phyloP scores from a whole-genome alignment of 2,329 filamentous ascomycete genomes.

The Colletotrichum paranaense region DNA sequence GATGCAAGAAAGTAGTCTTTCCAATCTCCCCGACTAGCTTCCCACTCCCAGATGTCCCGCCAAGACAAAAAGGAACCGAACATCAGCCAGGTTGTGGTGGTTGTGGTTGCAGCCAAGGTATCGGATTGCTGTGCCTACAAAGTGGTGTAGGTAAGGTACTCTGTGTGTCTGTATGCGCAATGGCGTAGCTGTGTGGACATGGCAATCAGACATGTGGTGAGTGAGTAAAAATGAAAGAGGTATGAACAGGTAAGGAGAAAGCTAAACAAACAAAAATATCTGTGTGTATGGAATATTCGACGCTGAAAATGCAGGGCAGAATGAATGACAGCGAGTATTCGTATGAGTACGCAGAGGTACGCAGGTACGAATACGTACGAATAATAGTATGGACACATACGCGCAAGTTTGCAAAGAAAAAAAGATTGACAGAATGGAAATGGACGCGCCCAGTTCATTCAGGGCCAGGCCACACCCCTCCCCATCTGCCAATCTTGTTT shows the following conservation, averaged over 20 bases:
- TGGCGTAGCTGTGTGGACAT: neutral
- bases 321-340: neutral
- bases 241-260: neutral
- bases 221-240: neutral
- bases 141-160: too few relatives aligned
- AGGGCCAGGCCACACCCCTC: neutral
- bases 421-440: neutral
- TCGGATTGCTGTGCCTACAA: neutral
- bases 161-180: neutral
- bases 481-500: conserved; percentile 15
- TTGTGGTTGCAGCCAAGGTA: too few relatives aligned
- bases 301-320: neutral
- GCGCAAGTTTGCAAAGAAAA: neutral
- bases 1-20: neutral
- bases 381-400: neutral
- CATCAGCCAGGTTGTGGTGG: neutral
- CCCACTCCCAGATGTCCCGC: neutral
- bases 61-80: neutral
- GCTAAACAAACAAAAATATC: too few relatives aligned
- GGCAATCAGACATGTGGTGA: neutral
- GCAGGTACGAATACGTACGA: too few relatives aligned
- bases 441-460: neutral
- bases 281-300: too few relatives aligned
- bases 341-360: too few relatives aligned
- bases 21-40: neutral